These are phyloP conservation scores for Lipomyces anomalus DNA, from an alignment of 805 yeast species.

Conservation along the genomic window DNA sequence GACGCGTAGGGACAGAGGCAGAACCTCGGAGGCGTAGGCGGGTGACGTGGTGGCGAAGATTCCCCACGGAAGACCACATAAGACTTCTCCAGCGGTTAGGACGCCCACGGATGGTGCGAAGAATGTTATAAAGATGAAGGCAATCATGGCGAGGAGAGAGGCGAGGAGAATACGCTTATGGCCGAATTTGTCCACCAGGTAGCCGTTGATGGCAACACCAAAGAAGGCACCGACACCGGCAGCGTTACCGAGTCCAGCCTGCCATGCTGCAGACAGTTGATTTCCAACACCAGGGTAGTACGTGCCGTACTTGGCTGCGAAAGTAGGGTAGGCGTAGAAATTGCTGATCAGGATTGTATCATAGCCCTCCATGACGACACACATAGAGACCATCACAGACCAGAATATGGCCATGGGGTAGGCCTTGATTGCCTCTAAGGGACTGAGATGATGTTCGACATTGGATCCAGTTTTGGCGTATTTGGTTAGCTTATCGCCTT, in stretches of 20 bases:
- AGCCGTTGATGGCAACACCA: slow-evolving; percentile 44
- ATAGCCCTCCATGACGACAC: too few relatives aligned
- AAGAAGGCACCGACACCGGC: slow-evolving; percentile 40
- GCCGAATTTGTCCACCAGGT: slow-evolving; percentile 43
- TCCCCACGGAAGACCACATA: slow-evolving; percentile 47
- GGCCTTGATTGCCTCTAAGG: not conserved
- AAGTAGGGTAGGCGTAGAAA: slow-evolving; percentile 37
- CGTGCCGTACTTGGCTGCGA: slow-evolving; percentile 18
- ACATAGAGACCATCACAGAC: too few relatives aligned
- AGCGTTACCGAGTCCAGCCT: slow-evolving; percentile 30
- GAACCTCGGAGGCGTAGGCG: slow-evolving; percentile 53
- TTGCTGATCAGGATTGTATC: slow-evolving; percentile 40
- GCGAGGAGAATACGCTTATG: slow-evolving; percentile 40
- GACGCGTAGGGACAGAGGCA: slow-evolving; percentile 47
- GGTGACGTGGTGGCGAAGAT: slow-evolving; percentile 48
- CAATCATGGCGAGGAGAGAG: slow-evolving; percentile 34
- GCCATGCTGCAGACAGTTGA: slow-evolving; percentile 30
- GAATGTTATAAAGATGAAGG: slow-evolving; percentile 44
- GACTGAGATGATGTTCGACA: too few relatives aligned
- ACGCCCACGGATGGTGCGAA: slow-evolving; percentile 41
- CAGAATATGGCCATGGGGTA: slow-evolving; percentile 45
- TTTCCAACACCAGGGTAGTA: slow-evolving; percentile 1
- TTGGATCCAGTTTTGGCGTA: too few relatives aligned
- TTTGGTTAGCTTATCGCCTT: too few relatives aligned
- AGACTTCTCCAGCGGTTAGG: slow-evolving; percentile 38